Conservation (phyloP, 2,329 filamentous ascomycete genomes). For the Penicillium sumatraense region DNA sequence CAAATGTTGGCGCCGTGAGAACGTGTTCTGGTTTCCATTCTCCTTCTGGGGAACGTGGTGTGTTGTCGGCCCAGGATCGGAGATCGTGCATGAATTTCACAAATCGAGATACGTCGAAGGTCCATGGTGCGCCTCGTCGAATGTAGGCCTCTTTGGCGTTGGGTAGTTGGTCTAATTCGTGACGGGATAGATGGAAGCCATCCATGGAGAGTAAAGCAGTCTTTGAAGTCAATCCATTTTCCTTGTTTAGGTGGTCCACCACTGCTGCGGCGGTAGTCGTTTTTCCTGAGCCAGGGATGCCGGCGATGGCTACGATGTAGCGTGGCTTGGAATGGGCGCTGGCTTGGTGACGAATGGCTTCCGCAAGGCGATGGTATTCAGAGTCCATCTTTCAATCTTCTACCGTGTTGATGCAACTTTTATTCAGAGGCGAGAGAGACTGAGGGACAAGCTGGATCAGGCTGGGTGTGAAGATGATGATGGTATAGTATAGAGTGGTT, state of each 20-base stretch:
- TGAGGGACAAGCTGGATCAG: background rate
- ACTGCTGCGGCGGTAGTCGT: conserved; percentile 38
- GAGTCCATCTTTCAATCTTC: conserved; percentile 25
- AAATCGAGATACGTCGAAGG: conserved; percentile 39
- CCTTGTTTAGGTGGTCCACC: conserved; percentile 32
- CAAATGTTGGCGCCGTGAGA: conserved; percentile 37
- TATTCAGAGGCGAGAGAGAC: background rate
- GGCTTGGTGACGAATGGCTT: conserved; percentile 23
- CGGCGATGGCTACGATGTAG: conserved; percentile 35
- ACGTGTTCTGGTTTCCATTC: conserved; percentile 16
- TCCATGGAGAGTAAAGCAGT: conserved; percentile 41
- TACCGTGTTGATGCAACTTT: background rate
- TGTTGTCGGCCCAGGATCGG: conserved; percentile 30
- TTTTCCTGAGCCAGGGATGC: conserved; percentile 41
- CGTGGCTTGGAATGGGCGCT: conserved; percentile 19
- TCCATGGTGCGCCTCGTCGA: conserved; percentile 45
- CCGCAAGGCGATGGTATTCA: conserved; percentile 26
- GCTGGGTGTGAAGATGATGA: background rate
- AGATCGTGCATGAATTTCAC: conserved; percentile 32
- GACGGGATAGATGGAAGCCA: conserved; percentile 42
- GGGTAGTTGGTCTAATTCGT: conserved; percentile 35
- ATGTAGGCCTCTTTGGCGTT: conserved; percentile 38
- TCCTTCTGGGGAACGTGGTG: background rate
- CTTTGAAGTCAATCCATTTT: background rate
- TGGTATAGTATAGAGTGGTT: background rate